A percentile compares a stretch with the other conserved stretches of the same genome.
Evolutionary conservation across 1,139 yeast genomes (phyloP).

Genomic region (Hansenula sp.): DNA sequence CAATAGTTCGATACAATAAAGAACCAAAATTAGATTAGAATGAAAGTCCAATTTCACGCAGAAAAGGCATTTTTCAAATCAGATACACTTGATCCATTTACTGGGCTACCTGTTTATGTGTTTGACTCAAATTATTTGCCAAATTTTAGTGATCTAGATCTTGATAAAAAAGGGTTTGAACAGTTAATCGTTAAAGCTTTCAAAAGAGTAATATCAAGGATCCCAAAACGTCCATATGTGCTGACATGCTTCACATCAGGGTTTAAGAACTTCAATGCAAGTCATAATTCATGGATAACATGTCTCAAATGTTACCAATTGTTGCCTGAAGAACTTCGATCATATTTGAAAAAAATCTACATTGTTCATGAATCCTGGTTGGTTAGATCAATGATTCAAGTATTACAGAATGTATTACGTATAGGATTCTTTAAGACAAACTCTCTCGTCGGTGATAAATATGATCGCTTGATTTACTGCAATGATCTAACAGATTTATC

Average conservation of each 20-base stretch:
- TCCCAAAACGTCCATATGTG: conserved; percentile 58
- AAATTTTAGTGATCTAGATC: conserved; percentile 34
- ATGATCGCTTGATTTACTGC: conserved; percentile 17
- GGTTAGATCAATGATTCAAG: conserved; percentile 73
- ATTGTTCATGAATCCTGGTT: conserved; percentile 94
- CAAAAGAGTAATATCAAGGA: conserved; percentile 28
- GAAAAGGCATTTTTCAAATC: conserved; percentile 55
- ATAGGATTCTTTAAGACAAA: conserved; percentile 33
- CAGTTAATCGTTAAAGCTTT: conserved; percentile 34
- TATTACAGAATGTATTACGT: conserved; percentile 57
- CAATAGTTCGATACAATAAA: background rate
- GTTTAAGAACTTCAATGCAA: conserved; percentile 47
- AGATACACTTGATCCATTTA: conserved; percentile 53
- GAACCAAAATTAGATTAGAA: background rate
- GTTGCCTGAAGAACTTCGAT: conserved; percentile 55
- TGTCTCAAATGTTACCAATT: conserved; percentile 70
- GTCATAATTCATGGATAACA: conserved; percentile 58
- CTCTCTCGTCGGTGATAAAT: conserved; percentile 8
- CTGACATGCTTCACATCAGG: conserved; percentile 78
- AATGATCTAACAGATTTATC: conserved; percentile 60
- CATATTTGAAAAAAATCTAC: conserved; percentile 56
- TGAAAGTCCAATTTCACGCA: conserved; percentile 30
- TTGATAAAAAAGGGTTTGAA: conserved; percentile 33
- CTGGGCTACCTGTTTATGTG: conserved; percentile 62
- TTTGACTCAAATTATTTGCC: conserved; percentile 78